These are phyloP conservation scores for Penicillium canescens DNA, from an alignment of 495 filamentous ascomycete genomes.

Conservation along the genomic window DNA sequence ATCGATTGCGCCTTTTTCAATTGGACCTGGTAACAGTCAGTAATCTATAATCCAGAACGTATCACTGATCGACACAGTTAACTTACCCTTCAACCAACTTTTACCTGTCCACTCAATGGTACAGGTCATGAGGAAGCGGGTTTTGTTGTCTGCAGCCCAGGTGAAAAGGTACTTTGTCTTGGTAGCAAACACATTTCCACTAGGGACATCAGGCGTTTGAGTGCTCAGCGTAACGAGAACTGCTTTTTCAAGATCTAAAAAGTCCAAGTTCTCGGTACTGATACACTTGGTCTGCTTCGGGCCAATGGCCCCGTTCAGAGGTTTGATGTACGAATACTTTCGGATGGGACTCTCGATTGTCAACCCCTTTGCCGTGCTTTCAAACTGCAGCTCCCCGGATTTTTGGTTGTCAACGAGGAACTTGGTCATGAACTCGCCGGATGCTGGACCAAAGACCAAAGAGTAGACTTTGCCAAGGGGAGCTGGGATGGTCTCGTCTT, in stretches of 20 bases:
- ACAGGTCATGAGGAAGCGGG: conserved; percentile 80
- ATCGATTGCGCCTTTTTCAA: conserved; percentile 93
- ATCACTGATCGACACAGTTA: not conserved
- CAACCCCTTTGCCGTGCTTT: conserved; percentile 76
- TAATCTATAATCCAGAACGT: not conserved
- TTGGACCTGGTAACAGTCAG: conserved; percentile 64
- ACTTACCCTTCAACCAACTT: conserved; percentile 93
- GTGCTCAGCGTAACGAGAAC: conserved; percentile 76
- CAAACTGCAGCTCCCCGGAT: conserved; percentile 78
- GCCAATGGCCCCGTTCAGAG: conserved; percentile 77
- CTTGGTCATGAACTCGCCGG: conserved; percentile 76
- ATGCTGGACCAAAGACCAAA: conserved; percentile 79
- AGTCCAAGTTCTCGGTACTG: conserved; percentile 77
- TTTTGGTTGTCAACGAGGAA: conserved; percentile 88
- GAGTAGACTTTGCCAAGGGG: conserved; percentile 92
- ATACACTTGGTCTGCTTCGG: conserved; percentile 96
- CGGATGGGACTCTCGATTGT: conserved; percentile 71
- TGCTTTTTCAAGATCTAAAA: conserved; percentile 83
- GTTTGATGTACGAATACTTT: conserved; percentile 88
- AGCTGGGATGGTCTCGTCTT: conserved; percentile 82
- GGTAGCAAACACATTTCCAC: conserved; percentile 82
- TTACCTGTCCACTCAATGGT: conserved; percentile 96
- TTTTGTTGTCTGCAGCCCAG: conserved; percentile 84
- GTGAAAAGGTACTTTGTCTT: conserved; percentile 95
- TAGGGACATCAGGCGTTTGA: conserved; percentile 94